A percentile compares a stretch with the other conserved stretches of the same genome.
These are phyloP conservation scores for Wickerhamiella kurtzmanii DNA, from an alignment of 805 yeast species.

Conservation along the genomic window DNA sequence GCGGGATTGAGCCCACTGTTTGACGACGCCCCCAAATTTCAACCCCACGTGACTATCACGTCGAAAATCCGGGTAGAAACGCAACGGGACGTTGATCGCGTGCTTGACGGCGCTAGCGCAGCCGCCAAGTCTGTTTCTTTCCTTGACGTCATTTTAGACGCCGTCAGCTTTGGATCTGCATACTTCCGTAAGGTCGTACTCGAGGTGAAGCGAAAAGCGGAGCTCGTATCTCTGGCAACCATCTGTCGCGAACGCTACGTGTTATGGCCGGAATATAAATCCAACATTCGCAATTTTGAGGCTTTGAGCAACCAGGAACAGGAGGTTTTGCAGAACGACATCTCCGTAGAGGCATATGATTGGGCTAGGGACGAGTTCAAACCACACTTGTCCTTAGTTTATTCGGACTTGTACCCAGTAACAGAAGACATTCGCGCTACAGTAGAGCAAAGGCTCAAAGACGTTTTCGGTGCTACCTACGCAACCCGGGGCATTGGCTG, in stretches of 20 bases:
- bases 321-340: not conserved
- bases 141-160: slow-evolving; percentile 30
- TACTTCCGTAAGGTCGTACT: slow-evolving; percentile 43
- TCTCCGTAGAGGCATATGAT: slow-evolving; percentile 31
- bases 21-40: slow-evolving; percentile 54
- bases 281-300: slow-evolving; percentile 15
- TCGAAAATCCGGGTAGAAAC: slow-evolving; percentile 40
- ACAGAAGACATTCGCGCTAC: slow-evolving; percentile 53
- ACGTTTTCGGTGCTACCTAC: slow-evolving; percentile 41
- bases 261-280: slow-evolving; percentile 16
- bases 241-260: slow-evolving; percentile 28
- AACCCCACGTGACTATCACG: slow-evolving; percentile 67
- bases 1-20: slow-evolving; percentile 57
- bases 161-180: slow-evolving; percentile 35
- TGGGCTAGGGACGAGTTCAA: slow-evolving; percentile 48
- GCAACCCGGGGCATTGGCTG: slow-evolving; percentile 36
- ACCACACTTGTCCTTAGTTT: slow-evolving; percentile 63
- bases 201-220: slow-evolving; percentile 34
- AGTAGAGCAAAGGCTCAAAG: slow-evolving; percentile 51
- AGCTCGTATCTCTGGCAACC: slow-evolving; percentile 37
- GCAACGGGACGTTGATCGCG: slow-evolving; percentile 43
- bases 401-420: slow-evolving; percentile 51
- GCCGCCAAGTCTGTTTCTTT: slow-evolving; percentile 36
- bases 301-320: slow-evolving; percentile 18
- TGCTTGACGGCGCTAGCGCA: slow-evolving; percentile 44